Evolutionary conservation across 2,329 filamentous ascomycete genomes (phyloP), one percentile per base, ranked within the genome.

Genomic region (Paecilomyces fulvus): DNA sequence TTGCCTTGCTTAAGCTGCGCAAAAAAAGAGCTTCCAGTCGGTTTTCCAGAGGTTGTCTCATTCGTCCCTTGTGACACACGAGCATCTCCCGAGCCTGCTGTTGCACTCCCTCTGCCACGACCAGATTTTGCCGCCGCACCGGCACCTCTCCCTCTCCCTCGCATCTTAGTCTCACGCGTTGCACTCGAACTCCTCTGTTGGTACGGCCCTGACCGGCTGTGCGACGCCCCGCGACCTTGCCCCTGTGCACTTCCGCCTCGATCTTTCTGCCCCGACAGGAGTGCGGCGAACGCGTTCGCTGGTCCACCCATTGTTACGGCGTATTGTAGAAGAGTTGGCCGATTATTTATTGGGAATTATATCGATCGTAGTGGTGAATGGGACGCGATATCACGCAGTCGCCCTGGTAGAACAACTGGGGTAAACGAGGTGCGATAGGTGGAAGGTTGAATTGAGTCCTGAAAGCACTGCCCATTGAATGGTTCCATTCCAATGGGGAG

Each of bases 1-100:
- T 33, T 53, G 6, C 54, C 48, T 48, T 58, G 54, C 48, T 57
- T 60, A 14, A 60, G 58, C 48, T 56, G 56, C 43, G 58, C 58
- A 30, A 60, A 60, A 7, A 57, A 54, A 8, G 58, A 56, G 23
- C 31, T 54, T 11, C 54, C 53, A 6, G 58, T 11, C 1, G 46
- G 25, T 3, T 11, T 49, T 23, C 21, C 48, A 23, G 25, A 12
- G 12, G 21, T 4, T n/a, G 48, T 28, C 21, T 49, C 48, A 8
- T 12, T n/a, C 9, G 20, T 25, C 20, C 25, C 48, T 49, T 49
- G 48, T n/a, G 25, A 23, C 12, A 20, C 48, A 49, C 12, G 48
- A 25, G 17, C 25, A 6, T 49, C 48, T 12, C 21, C 25, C 21
- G 48, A 28, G 25, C 21, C 10, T 49, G 48, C 14, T 25, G 48